phyloP scores from a whole-genome alignment of 805 yeast genomes.

The Zygosaccharomyces kombuchaensis region DNA sequence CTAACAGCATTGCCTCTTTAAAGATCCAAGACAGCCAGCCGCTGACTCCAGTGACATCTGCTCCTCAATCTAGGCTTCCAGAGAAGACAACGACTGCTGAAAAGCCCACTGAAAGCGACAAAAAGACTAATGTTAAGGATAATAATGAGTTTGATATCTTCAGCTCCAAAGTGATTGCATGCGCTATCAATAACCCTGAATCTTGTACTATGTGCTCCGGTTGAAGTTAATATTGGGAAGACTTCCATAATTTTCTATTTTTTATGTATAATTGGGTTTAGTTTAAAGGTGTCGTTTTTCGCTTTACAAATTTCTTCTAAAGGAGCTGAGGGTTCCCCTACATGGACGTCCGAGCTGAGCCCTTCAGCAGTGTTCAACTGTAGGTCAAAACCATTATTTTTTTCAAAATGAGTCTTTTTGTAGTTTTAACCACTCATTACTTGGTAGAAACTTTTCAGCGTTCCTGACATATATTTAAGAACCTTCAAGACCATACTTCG shows the following conservation, averaged over 20 bases:
- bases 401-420: not conserved
- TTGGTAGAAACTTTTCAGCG: not conserved
- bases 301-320: not conserved
- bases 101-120: constrained; percentile 25
- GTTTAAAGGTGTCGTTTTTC: constrained; percentile 6
- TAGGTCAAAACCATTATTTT: not conserved
- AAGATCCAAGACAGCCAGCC: constrained; percentile 34
- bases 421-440: not conserved
- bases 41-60: constrained; percentile 28
- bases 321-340: too few species aligned
- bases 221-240: constrained; percentile 35
- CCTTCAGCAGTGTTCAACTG: not conserved
- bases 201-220: constrained; percentile 99
- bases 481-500: too few species aligned
- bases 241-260: not conserved
- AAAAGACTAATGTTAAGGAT: constrained; percentile 28
- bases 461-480: too few species aligned
- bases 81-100: constrained; percentile 40
- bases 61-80: constrained; percentile 34
- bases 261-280: constrained; percentile 4
- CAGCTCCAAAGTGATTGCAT: constrained; percentile 90
- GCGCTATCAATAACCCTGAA: constrained; percentile 96
- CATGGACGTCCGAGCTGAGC: too few species aligned
- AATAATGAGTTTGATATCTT: constrained; percentile 61
- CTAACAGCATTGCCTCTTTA: constrained; percentile 43